A percentile compares a stretch with the other conserved stretches of the same genome.
phyloP scores from a whole-genome alignment of 2,329 filamentous ascomycete genomes.

The Pyricularia sp. region DNA sequence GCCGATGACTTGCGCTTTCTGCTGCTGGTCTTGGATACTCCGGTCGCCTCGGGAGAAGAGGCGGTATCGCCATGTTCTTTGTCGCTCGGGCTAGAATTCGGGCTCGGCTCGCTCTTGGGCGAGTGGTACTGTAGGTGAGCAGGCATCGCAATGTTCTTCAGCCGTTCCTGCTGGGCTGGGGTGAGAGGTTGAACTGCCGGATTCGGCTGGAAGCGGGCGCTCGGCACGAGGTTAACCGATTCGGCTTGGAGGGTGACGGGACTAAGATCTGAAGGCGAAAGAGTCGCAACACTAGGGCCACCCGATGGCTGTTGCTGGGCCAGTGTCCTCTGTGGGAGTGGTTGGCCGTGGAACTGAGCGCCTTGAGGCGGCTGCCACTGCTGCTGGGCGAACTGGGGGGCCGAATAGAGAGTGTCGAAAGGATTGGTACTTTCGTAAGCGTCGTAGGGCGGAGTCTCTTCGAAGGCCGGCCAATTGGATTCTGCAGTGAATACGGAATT shows the following conservation, averaged over 20 bases:
- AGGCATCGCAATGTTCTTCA: constrained; percentile 53
- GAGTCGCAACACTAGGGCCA: not conserved
- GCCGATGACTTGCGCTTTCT: constrained; percentile 60
- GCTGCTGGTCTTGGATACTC: constrained; percentile 30
- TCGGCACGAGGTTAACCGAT: constrained; percentile 15
- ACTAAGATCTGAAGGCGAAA: constrained; percentile 20
- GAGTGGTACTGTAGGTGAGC: constrained; percentile 47
- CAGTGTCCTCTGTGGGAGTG: constrained; percentile 17
- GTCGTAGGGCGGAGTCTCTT: constrained; percentile 33
- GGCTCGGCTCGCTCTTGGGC: constrained; percentile 44
- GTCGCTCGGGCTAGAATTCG: constrained; percentile 39
- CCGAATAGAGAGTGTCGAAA: constrained; percentile 18
- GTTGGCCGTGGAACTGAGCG: constrained; percentile 15
- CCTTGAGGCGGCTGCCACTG: constrained; percentile 17
- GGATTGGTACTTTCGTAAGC: constrained; percentile 22
- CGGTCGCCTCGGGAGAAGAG: constrained; percentile 46
- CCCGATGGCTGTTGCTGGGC: constrained; percentile 17
- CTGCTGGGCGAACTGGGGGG: constrained; percentile 17
- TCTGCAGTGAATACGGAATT: constrained; percentile 11
- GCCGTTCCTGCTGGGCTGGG: constrained; percentile 45
- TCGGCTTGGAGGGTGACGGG: constrained; percentile 21
- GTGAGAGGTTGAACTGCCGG: constrained; percentile 31
- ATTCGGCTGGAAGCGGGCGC: constrained; percentile 16
- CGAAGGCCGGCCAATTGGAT: constrained; percentile 35
- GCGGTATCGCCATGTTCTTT: constrained; percentile 30